phyloP scores from a whole-genome alignment of 768 basidiomycete genomes.

The Kockovaella imperatae region DNA sequence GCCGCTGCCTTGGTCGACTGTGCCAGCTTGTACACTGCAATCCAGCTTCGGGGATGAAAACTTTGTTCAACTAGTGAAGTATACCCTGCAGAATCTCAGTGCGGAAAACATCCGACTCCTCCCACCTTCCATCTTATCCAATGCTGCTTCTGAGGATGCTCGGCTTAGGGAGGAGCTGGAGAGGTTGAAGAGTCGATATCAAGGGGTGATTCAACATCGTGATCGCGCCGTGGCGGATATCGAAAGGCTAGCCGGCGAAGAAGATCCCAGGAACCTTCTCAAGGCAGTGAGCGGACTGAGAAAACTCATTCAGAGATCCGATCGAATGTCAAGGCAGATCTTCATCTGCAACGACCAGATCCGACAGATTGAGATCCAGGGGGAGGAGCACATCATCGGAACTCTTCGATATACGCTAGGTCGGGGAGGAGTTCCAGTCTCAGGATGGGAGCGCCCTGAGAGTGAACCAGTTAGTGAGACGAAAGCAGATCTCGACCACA shows the following conservation, averaged over 20 bases:
- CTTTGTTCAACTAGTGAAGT: conserved; percentile 1
- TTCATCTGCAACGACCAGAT: conserved; percentile 31
- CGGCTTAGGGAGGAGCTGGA: conserved; percentile 11
- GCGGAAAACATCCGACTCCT: conserved; percentile 5
- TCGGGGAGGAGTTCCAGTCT: background rate
- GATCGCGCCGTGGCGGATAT: conserved; percentile 7
- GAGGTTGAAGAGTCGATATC: conserved; percentile 12
- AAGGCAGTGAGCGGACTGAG: background rate
- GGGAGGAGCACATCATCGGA: conserved; percentile 13
- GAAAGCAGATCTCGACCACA: background rate
- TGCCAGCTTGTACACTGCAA: background rate
- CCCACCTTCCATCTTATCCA: conserved; percentile 3
- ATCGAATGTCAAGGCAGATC: conserved; percentile 23
- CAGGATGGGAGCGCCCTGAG: background rate
- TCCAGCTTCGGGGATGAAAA: background rate
- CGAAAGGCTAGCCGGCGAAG: background rate
- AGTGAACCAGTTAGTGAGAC: background rate
- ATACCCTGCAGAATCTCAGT: background rate
- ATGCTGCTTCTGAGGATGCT: conserved; percentile 4
- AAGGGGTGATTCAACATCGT: conserved; percentile 6
- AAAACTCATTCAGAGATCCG: conserved; percentile 8
- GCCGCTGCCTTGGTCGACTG: conserved; percentile 21
- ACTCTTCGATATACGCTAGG: background rate
- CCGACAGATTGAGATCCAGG: conserved; percentile 19
- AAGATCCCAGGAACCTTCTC: background rate